Base-by-base conservation (phyloP, 805 yeast species). In the Saturnispora bothae region DNA sequence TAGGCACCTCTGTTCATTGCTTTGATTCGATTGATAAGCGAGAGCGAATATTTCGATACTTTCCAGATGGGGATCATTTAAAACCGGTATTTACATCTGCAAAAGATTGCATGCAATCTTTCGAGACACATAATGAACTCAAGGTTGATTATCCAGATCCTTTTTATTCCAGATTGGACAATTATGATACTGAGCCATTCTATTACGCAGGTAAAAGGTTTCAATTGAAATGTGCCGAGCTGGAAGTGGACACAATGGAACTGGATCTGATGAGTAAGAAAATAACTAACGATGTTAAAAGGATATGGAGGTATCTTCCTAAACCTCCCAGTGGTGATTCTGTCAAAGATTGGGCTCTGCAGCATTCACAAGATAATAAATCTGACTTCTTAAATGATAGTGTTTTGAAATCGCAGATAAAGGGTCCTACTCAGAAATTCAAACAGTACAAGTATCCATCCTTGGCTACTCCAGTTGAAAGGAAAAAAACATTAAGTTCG, bases 151-250 rank as follows among this genome's bases (percentile, higher is more conserved):
- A 80, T 50, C 41, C 48, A 1, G 80, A 73, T 44, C 94, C 96
- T 0, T 74, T 59, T 46, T 88, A 74, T 47, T 68, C 76, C 20
- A 65, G 68, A 13, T 47, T 62, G 0, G 49, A 55, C 1, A 88
- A 83, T 47, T 59, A 69, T 5, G 78, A 73, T 2, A 49, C 55
- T 5, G 54, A 57, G 9, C 78, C 89, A 0, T 69, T 79, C 39
- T 56, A 71, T 1, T 78, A 74, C 56, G 88, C 88, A 1, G 88
- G 86, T 5, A 73, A 68, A 43, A 73, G 69, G 45, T 75, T 76
- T 43, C 60, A 57, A 1, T 56, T 82, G 1, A 54, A 57, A 10
- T 69, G 76, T 0, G 17, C 15, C n/a, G 48, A 43, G 20, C 48
- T 54, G 3, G 61, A 68, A 38, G 40, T 53, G 14, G 49, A 14